Conservation (phyloP, 2,329 filamentous ascomycete species). For the Neonectria faginata region DNA sequence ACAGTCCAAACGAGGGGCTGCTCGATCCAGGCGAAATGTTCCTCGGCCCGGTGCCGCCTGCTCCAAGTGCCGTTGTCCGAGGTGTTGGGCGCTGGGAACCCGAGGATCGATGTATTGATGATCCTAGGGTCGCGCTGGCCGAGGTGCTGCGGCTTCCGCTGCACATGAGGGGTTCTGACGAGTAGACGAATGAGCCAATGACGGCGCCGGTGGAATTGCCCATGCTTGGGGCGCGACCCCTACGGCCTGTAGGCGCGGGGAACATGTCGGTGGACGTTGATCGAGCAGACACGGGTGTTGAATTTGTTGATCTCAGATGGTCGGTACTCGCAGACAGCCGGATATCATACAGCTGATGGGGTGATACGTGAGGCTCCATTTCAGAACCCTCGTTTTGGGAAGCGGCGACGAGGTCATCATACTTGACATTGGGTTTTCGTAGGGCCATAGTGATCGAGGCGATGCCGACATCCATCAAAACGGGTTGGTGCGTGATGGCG, state of each 20-base stretch:
- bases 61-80: constrained; percentile 34
- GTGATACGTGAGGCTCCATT: constrained; percentile 52
- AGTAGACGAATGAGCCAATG: constrained; percentile 53
- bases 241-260: constrained; percentile 25
- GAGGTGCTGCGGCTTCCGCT: constrained; percentile 59
- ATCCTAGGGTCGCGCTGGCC: constrained; percentile 52
- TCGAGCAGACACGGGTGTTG: constrained; percentile 51
- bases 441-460: constrained; percentile 92
- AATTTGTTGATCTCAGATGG: constrained; percentile 67
- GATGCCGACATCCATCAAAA: constrained; percentile 89
- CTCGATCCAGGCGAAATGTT: constrained; percentile 38
- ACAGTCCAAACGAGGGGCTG: constrained; percentile 47
- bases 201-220: constrained; percentile 40
- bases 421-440: constrained; percentile 63
- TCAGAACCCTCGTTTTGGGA: constrained; percentile 40
- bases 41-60: constrained; percentile 33
- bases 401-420: constrained; percentile 49
- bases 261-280: constrained; percentile 49
- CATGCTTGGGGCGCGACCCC: constrained; percentile 44
- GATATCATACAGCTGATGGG: constrained; percentile 77
- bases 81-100: constrained; percentile 44
- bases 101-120: constrained; percentile 47
- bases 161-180: constrained; percentile 55
- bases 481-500: constrained; percentile 89
- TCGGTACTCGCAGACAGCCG: constrained; percentile 80